Conservation (phyloP, 2,329 filamentous ascomycete genomes). For the Aspergillus candidus region DNA sequence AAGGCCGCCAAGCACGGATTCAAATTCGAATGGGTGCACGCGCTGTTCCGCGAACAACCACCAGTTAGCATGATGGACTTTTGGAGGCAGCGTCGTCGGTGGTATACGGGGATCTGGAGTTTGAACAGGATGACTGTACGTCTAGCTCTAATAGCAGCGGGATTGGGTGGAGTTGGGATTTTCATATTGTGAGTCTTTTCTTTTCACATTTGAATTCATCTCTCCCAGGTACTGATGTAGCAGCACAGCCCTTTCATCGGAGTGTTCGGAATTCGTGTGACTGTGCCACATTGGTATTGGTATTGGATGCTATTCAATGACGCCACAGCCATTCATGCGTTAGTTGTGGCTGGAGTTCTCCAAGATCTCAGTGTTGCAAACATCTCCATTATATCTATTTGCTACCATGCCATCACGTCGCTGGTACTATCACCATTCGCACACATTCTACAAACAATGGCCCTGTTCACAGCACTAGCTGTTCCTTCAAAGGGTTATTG, state of each 20-base stretch:
- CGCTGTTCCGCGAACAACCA: constrained; percentile 7
- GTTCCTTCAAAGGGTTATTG: background rate
- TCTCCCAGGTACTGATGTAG: background rate
- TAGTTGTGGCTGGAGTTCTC: background rate
- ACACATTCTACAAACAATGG: background rate
- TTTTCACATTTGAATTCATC: background rate
- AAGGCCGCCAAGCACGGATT: constrained; percentile 7
- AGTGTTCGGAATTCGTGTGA: background rate
- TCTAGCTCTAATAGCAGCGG: background rate
- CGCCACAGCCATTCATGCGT: background rate
- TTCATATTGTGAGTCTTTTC: background rate
- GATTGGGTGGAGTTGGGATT: background rate
- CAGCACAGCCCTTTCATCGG: background rate
- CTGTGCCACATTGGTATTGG: background rate
- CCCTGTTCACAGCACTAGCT: background rate
- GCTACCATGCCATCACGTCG: background rate
- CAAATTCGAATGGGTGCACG: constrained; percentile 11
- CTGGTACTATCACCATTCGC: background rate
- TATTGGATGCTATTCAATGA: background rate
- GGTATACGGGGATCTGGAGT: constrained; percentile 7
- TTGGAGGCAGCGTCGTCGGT: constrained; percentile 6
- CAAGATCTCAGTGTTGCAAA: constrained; percentile 2
- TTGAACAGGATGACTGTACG: constrained; percentile 1
- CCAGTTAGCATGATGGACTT: constrained; percentile 5
- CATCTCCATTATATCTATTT: background rate